These are phyloP conservation scores for Erythrobasidium hasegawianum DNA, from an alignment of 1,284 basidiomycete genomes.

Conservation along the genomic window DNA sequence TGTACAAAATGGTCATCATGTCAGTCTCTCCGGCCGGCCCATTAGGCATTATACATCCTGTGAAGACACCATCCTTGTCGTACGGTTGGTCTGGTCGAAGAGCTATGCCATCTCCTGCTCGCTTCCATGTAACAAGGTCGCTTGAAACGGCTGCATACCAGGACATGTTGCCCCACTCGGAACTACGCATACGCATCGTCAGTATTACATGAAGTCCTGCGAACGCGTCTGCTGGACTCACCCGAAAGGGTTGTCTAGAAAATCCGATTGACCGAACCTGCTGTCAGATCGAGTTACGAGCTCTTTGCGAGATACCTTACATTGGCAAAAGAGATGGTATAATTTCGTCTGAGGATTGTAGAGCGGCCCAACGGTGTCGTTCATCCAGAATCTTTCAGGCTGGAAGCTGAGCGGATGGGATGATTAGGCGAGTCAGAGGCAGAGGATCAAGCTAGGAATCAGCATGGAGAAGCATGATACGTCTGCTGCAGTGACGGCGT, in stretches of 20 bases:
- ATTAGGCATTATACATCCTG: neutral
- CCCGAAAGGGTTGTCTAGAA: no score
- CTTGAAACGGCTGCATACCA: constrained; percentile 5
- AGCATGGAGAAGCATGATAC: no score
- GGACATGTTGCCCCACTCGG: constrained; percentile 12
- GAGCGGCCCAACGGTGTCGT: constrained; percentile 8
- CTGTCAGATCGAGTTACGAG: no score
- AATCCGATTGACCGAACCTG: no score
- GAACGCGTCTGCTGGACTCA: no score
- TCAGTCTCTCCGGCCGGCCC: neutral
- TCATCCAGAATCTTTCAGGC: constrained; percentile 2
- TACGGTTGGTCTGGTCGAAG: neutral
- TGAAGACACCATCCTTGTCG: constrained; percentile 7
- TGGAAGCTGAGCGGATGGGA: neutral
- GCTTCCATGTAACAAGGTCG: constrained; percentile 1
- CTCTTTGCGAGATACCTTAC: neutral
- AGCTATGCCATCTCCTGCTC: neutral
- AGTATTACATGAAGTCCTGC: no score
- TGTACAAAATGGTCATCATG: constrained; percentile 1
- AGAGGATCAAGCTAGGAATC: no score
- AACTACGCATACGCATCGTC: no score
- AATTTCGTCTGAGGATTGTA: neutral
- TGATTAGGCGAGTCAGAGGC: neutral
- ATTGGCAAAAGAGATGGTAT: constrained; percentile 9
- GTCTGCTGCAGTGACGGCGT: no score